Evolutionary conservation across 1,139 yeast species (phyloP).

Genomic region (Hansenula lynferdii): DNA sequence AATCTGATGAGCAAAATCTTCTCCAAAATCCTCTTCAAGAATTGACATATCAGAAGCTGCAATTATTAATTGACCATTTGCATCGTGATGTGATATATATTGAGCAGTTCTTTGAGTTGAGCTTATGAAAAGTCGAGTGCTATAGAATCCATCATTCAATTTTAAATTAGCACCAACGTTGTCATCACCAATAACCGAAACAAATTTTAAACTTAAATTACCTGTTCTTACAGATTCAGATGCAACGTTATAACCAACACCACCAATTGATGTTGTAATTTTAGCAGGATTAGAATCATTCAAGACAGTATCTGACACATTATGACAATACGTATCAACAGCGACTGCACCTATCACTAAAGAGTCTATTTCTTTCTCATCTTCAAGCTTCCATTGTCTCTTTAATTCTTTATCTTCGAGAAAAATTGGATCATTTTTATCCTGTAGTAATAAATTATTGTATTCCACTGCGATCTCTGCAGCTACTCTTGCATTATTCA

Average conservation of each 20-base stretch:
- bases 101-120: conserved; percentile 59
- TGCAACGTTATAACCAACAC: conserved; percentile 79
- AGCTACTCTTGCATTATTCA: conserved; percentile 70
- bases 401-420: background rate
- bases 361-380: conserved; percentile 21
- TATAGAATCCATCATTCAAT: conserved; percentile 32
- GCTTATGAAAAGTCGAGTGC: conserved; percentile 18
- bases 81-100: conserved; percentile 64
- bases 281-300: conserved; percentile 75
- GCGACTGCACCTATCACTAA: conserved; percentile 75
- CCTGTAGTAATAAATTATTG: conserved; percentile 3
- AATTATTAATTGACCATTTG: conserved; percentile 56
- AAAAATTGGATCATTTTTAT: too few relatives aligned
- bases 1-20: conserved; percentile 36
- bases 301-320: conserved; percentile 27
- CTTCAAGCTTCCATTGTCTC: too few relatives aligned
- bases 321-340: conserved; percentile 57
- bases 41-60: conserved; percentile 87
- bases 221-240: conserved; percentile 37
- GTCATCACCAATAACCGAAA: conserved; percentile 61
- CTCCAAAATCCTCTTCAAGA: conserved; percentile 44
- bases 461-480: conserved; percentile 60
- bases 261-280: conserved; percentile 60
- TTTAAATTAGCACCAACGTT: conserved; percentile 39
- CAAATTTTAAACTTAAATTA: conserved; percentile 35